These are phyloP conservation scores for Penicillium dipodomyicola DNA, from an alignment of 495 filamentous ascomycete species.

Conservation along the genomic window DNA sequence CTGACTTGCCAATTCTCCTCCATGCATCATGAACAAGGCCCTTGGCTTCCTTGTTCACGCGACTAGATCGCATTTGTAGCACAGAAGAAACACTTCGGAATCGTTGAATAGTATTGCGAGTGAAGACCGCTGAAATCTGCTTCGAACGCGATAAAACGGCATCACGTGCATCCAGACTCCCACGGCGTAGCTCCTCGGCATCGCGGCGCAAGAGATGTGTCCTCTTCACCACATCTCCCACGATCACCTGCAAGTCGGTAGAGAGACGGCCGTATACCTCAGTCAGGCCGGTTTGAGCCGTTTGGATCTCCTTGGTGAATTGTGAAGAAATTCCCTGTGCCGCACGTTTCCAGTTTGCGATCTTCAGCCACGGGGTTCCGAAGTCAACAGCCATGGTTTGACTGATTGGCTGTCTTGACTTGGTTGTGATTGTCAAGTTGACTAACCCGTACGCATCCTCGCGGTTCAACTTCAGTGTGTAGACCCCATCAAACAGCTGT, in stretches of 20 bases:
- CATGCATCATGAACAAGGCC: slow-evolving; percentile 32
- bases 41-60: slow-evolving; percentile 32
- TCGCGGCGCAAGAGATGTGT: slow-evolving; percentile 38
- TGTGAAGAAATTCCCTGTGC: slow-evolving; percentile 43
- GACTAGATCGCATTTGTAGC: slow-evolving; percentile 31
- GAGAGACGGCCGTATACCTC: slow-evolving; percentile 46
- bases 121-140: slow-evolving; percentile 36
- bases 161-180: slow-evolving; percentile 28
- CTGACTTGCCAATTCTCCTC: slow-evolving; percentile 29
- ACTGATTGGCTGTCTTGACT: slow-evolving; percentile 50
- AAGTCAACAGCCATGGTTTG: slow-evolving; percentile 57
- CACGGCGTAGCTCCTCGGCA: slow-evolving; percentile 29
- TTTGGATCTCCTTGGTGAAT: slow-evolving; percentile 42
- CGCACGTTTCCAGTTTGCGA: slow-evolving; percentile 55
- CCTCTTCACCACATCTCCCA: slow-evolving; percentile 48
- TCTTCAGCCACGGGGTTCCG: slow-evolving; percentile 61
- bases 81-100: slow-evolving; percentile 34
- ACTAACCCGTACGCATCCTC: slow-evolving; percentile 58
- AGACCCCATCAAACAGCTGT: slow-evolving; percentile 56
- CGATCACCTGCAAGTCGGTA: slow-evolving; percentile 49
- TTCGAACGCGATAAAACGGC: slow-evolving; percentile 37
- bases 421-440: slow-evolving; percentile 55
- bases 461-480: slow-evolving; percentile 54
- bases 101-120: slow-evolving; percentile 36
- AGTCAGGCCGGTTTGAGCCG: slow-evolving; percentile 42